phyloP scores from a whole-genome alignment of 2,329 filamentous ascomycete genomes.

The Pseudophaeomoniella oleicola region DNA sequence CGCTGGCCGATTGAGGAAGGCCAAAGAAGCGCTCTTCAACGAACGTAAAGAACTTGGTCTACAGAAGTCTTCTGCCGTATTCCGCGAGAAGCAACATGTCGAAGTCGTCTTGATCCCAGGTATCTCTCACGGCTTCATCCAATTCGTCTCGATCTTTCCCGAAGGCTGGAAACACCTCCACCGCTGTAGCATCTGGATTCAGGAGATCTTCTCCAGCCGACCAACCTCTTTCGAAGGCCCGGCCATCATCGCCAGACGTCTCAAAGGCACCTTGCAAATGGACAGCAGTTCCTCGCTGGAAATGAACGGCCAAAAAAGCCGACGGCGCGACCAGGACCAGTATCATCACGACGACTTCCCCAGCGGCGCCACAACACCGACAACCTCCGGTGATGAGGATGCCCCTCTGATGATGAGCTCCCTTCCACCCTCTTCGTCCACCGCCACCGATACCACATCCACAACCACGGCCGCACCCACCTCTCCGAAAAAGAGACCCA shows the following conservation, averaged over 20 bases:
- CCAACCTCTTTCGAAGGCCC: conserved; percentile 27
- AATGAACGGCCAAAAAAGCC: conserved; percentile 25
- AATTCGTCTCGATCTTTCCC: conserved; percentile 77
- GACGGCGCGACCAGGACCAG: conserved; percentile 3
- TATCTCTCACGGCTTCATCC: conserved; percentile 84
- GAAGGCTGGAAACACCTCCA: conserved; percentile 82
- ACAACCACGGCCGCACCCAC: not conserved
- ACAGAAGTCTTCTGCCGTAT: conserved; percentile 38
- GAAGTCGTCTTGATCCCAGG: conserved; percentile 79
- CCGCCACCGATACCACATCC: not conserved
- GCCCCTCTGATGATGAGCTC: conserved; percentile 13
- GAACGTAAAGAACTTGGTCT: conserved; percentile 42
- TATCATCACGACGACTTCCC: not conserved
- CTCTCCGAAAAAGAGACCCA: conserved; percentile 1
- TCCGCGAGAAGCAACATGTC: conserved; percentile 59
- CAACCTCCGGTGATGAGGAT: conserved; percentile 9
- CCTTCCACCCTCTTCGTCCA: conserved; percentile 1
- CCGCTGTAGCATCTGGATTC: conserved; percentile 66
- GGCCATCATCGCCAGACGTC: conserved; percentile 15
- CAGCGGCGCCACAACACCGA: conserved; percentile 1
- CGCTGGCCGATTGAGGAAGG: conserved; percentile 70
- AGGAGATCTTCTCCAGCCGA: conserved; percentile 51
- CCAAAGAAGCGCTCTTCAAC: conserved; percentile 46
- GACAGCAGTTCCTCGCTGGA: conserved; percentile 6
- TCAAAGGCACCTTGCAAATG: conserved; percentile 3